phyloP scores from a whole-genome alignment of 2,329 filamentous ascomycete genomes.

The Talaromyces sp. region DNA sequence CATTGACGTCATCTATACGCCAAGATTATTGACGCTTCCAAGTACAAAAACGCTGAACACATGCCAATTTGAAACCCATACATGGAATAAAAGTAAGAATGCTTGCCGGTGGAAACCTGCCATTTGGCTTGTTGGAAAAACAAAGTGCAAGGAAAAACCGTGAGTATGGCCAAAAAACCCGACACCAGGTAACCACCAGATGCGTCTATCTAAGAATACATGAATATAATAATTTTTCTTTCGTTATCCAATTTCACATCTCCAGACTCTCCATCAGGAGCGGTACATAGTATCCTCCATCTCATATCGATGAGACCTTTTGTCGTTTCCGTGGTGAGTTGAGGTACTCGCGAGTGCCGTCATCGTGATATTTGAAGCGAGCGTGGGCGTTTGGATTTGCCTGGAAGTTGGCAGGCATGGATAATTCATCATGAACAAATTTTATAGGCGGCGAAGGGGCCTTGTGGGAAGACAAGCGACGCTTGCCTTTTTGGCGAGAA shows the following conservation, averaged over 20 bases:
- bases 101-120: background rate
- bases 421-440: constrained; percentile 13
- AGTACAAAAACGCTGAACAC: background rate
- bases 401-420: constrained; percentile 17
- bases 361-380: constrained; percentile 15
- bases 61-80: background rate
- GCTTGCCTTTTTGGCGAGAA: background rate
- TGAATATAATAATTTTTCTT: background rate
- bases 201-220: background rate
- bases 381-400: constrained; percentile 22
- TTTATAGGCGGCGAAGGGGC: background rate
- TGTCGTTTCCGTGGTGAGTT: constrained; percentile 15
- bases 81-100: background rate
- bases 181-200: background rate
- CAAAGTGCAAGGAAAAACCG: background rate
- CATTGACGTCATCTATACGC: background rate
- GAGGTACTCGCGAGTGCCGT: constrained; percentile 17
- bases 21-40: background rate
- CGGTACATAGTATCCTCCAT: background rate
- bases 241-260: background rate
- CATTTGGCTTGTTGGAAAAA: background rate
- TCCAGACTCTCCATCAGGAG: background rate
- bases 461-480: background rate
- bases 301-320: background rate
- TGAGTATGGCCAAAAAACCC: background rate